Conservation (phyloP, 2,329 filamentous ascomycete genomes). For the Pestalotiopsis sp. region DNA sequence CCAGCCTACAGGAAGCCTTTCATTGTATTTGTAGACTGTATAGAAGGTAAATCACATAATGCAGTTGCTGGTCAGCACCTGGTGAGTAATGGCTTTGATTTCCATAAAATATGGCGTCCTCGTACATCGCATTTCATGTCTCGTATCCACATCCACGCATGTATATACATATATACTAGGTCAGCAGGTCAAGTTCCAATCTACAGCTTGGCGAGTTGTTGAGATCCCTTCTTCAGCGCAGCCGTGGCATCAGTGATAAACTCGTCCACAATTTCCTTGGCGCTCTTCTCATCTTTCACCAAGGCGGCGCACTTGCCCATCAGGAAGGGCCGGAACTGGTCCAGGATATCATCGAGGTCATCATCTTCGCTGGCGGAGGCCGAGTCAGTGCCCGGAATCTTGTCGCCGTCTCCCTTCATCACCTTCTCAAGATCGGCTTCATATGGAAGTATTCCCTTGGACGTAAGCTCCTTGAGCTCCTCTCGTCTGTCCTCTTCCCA, state of each 20-base stretch:
- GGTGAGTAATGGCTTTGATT: no score
- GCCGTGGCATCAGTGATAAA: slow-evolving; percentile 81
- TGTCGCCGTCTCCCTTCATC: slow-evolving; percentile 53
- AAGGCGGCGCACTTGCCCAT: slow-evolving; percentile 98
- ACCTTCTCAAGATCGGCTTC: slow-evolving; percentile 92
- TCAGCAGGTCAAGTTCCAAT: not conserved
- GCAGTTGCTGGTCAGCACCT: no score
- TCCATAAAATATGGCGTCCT: no score
- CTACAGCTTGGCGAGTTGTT: slow-evolving; percentile 68
- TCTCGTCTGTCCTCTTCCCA: slow-evolving; percentile 91
- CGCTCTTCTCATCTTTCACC: slow-evolving; percentile 88
- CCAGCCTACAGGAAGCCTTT: no score
- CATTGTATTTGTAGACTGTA: not conserved
- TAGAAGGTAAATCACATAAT: no score
- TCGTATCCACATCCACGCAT: not conserved
- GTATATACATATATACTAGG: not conserved
- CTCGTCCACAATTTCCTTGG: slow-evolving; percentile 93
- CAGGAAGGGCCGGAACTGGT: slow-evolving; percentile 56
- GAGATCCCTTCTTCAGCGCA: slow-evolving; percentile 69
- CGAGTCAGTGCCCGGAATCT: slow-evolving; percentile 29
- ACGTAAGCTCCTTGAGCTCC: slow-evolving; percentile 91
- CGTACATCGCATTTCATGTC: not conserved
- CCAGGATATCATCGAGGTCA: slow-evolving; percentile 83
- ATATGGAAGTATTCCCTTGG: slow-evolving; percentile 89
- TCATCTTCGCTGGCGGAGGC: slow-evolving; percentile 68